Conservation (phyloP, 1,284 basidiomycete genomes). For the Melampsora larici-populina region DNA sequence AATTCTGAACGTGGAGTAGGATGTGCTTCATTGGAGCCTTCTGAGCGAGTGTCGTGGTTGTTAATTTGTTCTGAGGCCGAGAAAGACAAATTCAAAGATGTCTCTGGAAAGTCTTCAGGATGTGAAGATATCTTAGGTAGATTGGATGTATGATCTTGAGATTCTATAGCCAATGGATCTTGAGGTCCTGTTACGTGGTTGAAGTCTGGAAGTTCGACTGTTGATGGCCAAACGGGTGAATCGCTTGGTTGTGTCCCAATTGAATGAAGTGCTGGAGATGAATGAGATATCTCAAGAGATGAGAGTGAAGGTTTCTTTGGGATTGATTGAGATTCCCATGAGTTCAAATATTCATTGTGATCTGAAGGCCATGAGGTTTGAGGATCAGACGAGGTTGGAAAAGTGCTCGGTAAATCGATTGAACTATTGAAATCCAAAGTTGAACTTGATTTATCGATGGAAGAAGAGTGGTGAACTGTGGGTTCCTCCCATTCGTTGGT, state of each 20-base stretch:
- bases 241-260: slow-evolving; percentile 1
- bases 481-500: slow-evolving; percentile 25
- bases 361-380: slow-evolving; percentile 23
- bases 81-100: not conserved
- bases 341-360: not conserved
- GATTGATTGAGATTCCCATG: not conserved
- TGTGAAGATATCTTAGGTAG: not conserved
- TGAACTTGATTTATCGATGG: not conserved
- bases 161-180: not conserved
- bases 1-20: not conserved
- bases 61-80: slow-evolving; percentile 4
- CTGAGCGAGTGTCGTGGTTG: not conserved
- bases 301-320: not conserved
- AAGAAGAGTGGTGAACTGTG: not conserved
- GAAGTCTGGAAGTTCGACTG: not conserved
- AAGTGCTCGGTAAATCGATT: not conserved
- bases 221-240: slow-evolving; percentile 12
- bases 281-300: not conserved
- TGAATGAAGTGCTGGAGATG: not conserved
- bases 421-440: slow-evolving; percentile 6
- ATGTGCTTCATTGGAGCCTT: not conserved
- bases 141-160: not conserved
- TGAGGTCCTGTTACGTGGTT: not conserved
- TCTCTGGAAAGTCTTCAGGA: not conserved
- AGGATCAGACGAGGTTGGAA: not conserved